A percentile compares a stretch with the other conserved stretches of the same genome.
These are phyloP conservation scores for Basidiobolus meristosporus DNA, from an alignment of 371 early-diverging fungal genomes.

Conservation along the genomic window DNA sequence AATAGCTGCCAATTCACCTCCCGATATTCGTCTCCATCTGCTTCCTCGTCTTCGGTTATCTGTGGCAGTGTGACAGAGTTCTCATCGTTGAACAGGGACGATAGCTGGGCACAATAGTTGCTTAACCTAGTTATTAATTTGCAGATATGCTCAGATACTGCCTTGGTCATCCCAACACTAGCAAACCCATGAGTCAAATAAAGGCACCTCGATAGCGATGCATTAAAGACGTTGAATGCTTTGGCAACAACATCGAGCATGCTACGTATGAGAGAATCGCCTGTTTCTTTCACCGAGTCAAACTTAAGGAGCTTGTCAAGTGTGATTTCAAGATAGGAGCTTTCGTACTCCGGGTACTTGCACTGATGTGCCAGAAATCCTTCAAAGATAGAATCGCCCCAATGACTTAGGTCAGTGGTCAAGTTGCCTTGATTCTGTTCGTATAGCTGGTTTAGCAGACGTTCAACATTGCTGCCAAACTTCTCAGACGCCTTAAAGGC, in stretches of 20 bases:
- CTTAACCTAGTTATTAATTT: not conserved
- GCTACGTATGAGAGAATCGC: conserved; percentile 7
- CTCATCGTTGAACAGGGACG: conserved; percentile 3
- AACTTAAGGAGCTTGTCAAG: conserved; percentile 8
- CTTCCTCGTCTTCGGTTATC: conserved; percentile 9
- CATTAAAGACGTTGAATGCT: conserved; percentile 19
- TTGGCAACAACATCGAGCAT: conserved; percentile 16
- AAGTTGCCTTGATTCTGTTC: not conserved
- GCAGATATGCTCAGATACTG: conserved; percentile 1
- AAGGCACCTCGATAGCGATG: conserved; percentile 24
- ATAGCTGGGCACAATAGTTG: conserved; percentile 1
- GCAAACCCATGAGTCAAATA: conserved; percentile 42
- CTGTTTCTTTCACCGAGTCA: not conserved
- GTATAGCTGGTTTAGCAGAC: conserved; percentile 8
- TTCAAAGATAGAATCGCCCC: conserved; percentile 31
- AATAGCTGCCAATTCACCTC: not conserved
- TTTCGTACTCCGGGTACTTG: conserved; percentile 29
- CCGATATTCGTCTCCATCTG: conserved; percentile 11
- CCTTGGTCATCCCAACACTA: conserved; percentile 19
- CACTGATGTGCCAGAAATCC: conserved; percentile 38
- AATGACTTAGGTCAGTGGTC: conserved; percentile 13
- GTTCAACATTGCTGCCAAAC: conserved; percentile 29
- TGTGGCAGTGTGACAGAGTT: conserved; percentile 6
- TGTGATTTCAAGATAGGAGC: conserved; percentile 12
- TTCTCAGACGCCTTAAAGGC: conserved; percentile 23